Percentiles rank a stretch among this genome's conserved stretches.
Conservation (phyloP, 2,329 filamentous ascomycete genomes). For the Leptodontidium sp. region DNA sequence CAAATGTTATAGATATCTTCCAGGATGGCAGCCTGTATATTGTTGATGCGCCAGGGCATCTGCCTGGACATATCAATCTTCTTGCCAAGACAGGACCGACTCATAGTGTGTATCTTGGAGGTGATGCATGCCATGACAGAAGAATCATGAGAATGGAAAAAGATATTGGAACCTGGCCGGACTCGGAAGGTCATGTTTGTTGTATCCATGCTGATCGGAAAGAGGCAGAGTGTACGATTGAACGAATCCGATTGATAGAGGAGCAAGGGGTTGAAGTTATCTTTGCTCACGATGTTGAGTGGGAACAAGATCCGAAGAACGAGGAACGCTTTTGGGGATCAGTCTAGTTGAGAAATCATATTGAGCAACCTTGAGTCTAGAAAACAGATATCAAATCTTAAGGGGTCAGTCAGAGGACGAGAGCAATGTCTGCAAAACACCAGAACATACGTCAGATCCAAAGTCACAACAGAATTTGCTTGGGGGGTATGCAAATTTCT, state of each 20-base stretch:
- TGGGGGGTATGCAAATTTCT: no score
- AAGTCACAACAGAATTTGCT: no score
- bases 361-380: no score
- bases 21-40: slow-evolving; percentile 56
- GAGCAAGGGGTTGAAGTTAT: slow-evolving; percentile 55
- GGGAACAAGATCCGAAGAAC: slow-evolving; percentile 46
- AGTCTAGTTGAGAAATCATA: background rate
- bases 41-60: slow-evolving; percentile 59
- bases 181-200: slow-evolving; percentile 52
- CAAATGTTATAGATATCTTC: slow-evolving; percentile 56
- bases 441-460: no score
- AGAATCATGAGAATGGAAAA: slow-evolving; percentile 60
- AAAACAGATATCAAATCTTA: no score
- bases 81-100: slow-evolving; percentile 51
- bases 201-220: slow-evolving; percentile 60
- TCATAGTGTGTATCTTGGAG: slow-evolving; percentile 58
- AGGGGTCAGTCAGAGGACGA: no score
- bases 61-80: slow-evolving; percentile 60
- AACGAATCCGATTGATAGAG: slow-evolving; percentile 51
- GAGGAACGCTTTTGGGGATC: slow-evolving; percentile 18
- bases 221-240: slow-evolving; percentile 54
- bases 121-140: slow-evolving; percentile 62
- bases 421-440: no score
- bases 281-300: slow-evolving; percentile 59
- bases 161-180: slow-evolving; percentile 56